Evolutionary conservation across 495 filamentous ascomycete genomes (phyloP), one percentile per base, ranked within the genome.

Genomic region (Endocarpon pusillum): DNA sequence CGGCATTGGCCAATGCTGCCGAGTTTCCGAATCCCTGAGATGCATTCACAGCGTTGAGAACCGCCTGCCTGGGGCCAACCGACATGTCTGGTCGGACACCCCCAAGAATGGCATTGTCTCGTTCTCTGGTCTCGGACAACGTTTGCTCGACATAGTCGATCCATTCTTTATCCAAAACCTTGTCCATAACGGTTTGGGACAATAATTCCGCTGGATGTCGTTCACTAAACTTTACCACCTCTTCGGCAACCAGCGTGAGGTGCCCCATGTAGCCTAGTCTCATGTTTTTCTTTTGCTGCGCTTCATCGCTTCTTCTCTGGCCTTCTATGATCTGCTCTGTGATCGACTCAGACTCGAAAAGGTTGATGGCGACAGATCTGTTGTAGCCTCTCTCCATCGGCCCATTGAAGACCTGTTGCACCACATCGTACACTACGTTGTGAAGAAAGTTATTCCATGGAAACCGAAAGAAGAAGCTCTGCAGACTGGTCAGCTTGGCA

Each of bases 391-490:
- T 77, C 42, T 94, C 86, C 81, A 99, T 94, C 9, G 81, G 81
- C 0, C 91, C 89, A 48, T 99, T 99, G 57, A 99, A 97, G 0
- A 99, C 91, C 59, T 99, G 89, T 52, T 99, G 89, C 9, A 99
- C 79, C 41, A 99, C 85, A 52, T 99, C 89, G 52, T 99, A 99
- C 17, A 99, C 89, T 27, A 99, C 89, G 56, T 99, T 99, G 54
- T 99, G 89, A 16, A 99, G 71, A 49, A 99, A 99, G 53, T 99
- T 99, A 49, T 99, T 99, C 89, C 89, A 99, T 3, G 89, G 91
- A 53, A 96, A 96, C 35, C 73, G 75, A 65, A 96, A 99, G 61
- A 99, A 99, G 61, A 97, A 96, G 36, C 78, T 76, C 80, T 83
- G 38, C 2, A 46, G 31, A 24, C 22, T 26, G 33, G 24, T 30